Percentiles rank a stretch among this genome's conserved stretches.
Conservation (phyloP, 371 early-diverging fungal genomes). For the Syncephalastrum monosporum region DNA sequence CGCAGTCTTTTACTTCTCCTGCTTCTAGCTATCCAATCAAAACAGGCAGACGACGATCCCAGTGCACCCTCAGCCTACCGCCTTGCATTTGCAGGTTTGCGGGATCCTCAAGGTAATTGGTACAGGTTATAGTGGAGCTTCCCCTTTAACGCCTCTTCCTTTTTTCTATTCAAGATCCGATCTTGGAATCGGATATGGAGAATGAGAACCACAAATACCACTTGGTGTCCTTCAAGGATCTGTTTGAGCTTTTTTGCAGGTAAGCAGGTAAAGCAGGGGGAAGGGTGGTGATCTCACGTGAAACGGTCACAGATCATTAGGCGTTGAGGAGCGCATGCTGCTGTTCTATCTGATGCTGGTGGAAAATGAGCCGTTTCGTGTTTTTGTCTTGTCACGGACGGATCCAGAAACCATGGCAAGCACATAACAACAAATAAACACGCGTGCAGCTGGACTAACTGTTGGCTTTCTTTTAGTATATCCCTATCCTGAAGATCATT, state of each 20-base stretch:
- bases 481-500: constrained; percentile 66
- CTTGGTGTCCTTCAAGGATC: constrained; percentile 58
- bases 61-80: constrained; percentile 42
- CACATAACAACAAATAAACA: not conserved
- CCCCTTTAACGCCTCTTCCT: not conserved
- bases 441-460: not conserved
- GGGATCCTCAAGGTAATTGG: constrained; percentile 58
- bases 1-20: constrained; percentile 62
- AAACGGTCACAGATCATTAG: constrained; percentile 46
- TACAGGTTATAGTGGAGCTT: not conserved
- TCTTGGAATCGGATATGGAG: constrained; percentile 16
- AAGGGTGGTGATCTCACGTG: not conserved
- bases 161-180: constrained; percentile 5
- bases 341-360: constrained; percentile 69
- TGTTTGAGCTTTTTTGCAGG: constrained; percentile 66
- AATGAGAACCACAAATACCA: constrained; percentile 38
- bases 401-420: constrained; percentile 74
- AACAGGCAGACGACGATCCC: constrained; percentile 12
- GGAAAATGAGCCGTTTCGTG: constrained; percentile 68
- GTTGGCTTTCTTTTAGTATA: constrained; percentile 40
- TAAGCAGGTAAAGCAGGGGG: constrained; percentile 18
- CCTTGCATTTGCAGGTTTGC: constrained; percentile 48
- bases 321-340: constrained; percentile 63
- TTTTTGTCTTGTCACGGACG: constrained; percentile 72
- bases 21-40: constrained; percentile 39